These are phyloP conservation scores for Coniochaeta sp. DNA, from an alignment of 2,329 filamentous ascomycete species.

Conservation along the genomic window DNA sequence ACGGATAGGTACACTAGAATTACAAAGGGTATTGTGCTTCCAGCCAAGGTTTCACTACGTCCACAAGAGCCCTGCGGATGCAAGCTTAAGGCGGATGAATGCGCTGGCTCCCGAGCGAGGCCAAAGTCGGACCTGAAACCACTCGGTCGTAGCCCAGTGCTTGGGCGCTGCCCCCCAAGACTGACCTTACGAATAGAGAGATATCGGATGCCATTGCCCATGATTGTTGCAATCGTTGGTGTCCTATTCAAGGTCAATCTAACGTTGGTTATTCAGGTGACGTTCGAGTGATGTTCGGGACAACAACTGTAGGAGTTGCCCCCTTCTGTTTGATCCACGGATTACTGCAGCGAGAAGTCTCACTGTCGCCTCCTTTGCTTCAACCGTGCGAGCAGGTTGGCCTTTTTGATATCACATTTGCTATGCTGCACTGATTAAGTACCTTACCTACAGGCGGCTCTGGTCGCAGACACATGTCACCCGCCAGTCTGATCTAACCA, in stretches of 20 bases:
- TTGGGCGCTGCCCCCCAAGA: neutral
- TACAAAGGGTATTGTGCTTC: neutral
- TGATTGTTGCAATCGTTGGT: too few relatives aligned
- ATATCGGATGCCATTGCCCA: too few relatives aligned
- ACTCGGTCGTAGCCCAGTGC: neutral
- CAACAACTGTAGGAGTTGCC: neutral
- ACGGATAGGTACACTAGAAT: neutral
- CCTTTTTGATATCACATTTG: neutral
- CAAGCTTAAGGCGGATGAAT: neutral
- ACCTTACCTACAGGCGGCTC: neutral
- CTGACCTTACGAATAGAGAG: neutral
- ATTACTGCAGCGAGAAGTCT: neutral
- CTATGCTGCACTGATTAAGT: too few relatives aligned
- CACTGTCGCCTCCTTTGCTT: neutral
- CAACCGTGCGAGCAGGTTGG: neutral
- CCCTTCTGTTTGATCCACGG: neutral
- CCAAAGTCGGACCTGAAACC: neutral
- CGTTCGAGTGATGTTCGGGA: neutral
- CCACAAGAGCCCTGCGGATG: neutral
- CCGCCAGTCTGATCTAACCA: neutral
- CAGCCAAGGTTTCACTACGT: neutral
- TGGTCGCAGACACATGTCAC: neutral
- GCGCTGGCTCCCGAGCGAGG: neutral
- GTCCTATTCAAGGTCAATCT: too few relatives aligned
- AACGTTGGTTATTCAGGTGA: neutral